Conservation (phyloP, 352 stramenopile species). For the Phytopythium helicoides region DNA sequence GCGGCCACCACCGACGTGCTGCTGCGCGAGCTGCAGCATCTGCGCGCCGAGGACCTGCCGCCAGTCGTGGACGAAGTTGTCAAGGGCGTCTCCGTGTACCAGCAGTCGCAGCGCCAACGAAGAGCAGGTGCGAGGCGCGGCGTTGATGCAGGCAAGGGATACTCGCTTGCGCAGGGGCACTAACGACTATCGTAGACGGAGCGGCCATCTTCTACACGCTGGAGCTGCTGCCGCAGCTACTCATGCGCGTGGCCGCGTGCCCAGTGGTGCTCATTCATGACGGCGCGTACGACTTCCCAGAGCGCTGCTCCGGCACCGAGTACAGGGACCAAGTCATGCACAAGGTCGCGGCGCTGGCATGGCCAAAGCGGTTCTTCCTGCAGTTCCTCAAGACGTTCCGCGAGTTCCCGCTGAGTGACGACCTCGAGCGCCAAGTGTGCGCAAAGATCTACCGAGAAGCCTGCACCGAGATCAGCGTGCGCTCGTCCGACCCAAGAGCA, state of each 20-base stretch:
- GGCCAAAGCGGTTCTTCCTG: constrained; percentile 46
- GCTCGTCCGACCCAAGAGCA: constrained; percentile 3
- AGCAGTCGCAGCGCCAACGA: constrained; percentile 20
- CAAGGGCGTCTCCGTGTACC: constrained; percentile 20
- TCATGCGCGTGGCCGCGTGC: constrained; percentile 29
- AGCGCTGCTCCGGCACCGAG: constrained; percentile 23
- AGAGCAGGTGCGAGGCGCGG: constrained; percentile 11
- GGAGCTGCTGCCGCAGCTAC: constrained; percentile 40
- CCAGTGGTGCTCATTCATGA: constrained; percentile 22
- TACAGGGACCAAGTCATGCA: constrained; percentile 25
- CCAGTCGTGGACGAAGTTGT: constrained; percentile 28
- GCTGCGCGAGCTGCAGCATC: constrained; percentile 33
- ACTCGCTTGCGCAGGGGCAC: too few relatives aligned
- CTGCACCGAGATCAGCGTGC: constrained; percentile 20
- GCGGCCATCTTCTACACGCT: constrained; percentile 37
- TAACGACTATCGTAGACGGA: constrained; percentile 10
- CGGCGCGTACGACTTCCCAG: constrained; percentile 7
- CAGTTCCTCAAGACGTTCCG: constrained; percentile 51
- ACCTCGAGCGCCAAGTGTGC: constrained; percentile 35
- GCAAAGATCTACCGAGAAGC: constrained; percentile 40
- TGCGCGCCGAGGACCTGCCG: constrained; percentile 25
- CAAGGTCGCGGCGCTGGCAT: constrained; percentile 32
- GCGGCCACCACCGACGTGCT: constrained; percentile 17
- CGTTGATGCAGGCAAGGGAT: neutral
- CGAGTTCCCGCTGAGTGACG: constrained; percentile 26